Evolutionary conservation across 257 asterid genomes (phyloP), one percentile per base, ranked within the genome.

Genomic region (Petunia secreta): DNA sequence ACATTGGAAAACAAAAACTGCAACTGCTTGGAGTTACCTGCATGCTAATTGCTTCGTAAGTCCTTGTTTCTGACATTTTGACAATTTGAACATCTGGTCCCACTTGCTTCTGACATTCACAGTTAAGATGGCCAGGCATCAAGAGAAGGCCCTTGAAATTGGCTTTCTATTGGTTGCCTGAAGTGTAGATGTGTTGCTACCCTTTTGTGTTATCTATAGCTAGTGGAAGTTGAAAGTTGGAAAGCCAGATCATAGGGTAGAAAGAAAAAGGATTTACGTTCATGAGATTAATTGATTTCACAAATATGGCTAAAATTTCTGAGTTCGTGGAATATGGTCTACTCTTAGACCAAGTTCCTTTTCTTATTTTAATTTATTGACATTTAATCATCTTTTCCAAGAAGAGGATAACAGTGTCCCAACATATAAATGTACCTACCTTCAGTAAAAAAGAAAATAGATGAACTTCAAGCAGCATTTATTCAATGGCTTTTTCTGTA

Each of bases 1-100:
- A 83, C 86, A 86, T 91, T 68, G 92, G 88, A 87, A 93, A 89
- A 90, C 91, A 86, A 79, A 86, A 86, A 79, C 85, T 93, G 86
- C 98, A 93, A 83, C 91, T 93, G 80, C 91, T 93, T 79, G 98
- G 98, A 14, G 92, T 93, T 67, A 90, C 98, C 78, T 91, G 96
- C 94, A 86, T 91, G 95, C 93, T 93, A 76, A 90, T 91, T 86
- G 91, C 98, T 68, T 91, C 98, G 98, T 93, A 90, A 91, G 97
- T 87, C 75, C n/a, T 44, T 2, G 39, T 25, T 25, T 5, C 34
- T 63, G 57, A 54, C 16, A 54, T 13, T 54, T 13, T 54, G 59
- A 54, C n/a, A 11, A 13, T 54, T 10, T 54, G 59, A 54, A 54
- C 59, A 54, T 13, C 59, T 54, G 16, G 59, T 3, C 59, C 59